Evolutionary conservation across 73 alveolate genomes (phyloP).

Genomic region (Paramecium pentaurelia): DNA sequence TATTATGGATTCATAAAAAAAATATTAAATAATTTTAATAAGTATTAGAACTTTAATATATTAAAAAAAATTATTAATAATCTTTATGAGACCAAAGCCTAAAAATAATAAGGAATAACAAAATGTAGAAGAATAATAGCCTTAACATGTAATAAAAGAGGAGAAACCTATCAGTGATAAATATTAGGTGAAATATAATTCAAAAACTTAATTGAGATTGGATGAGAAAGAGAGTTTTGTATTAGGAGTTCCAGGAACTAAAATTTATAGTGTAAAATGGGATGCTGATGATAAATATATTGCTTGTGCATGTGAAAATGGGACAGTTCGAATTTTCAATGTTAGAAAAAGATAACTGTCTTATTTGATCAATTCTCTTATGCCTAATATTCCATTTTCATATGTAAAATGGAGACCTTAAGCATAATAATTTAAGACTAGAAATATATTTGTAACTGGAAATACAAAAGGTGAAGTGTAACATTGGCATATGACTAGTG

Average conservation of each 20-base stretch:
- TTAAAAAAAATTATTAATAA: too few species aligned
- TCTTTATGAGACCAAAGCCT: background rate
- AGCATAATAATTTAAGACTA: slow-evolving; percentile 76
- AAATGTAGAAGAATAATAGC: background rate
- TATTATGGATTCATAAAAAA: background rate
- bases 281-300: slow-evolving; percentile 83
- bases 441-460: slow-evolving; percentile 85
- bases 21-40: background rate
- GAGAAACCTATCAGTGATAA: slow-evolving; percentile 29
- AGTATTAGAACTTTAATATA: too few species aligned
- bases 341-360: slow-evolving; percentile 72
- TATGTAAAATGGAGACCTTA: slow-evolving; percentile 90
- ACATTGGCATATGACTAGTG: slow-evolving; percentile 96
- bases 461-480: slow-evolving; percentile 93
- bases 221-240: background rate
- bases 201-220: background rate
- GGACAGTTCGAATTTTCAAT: slow-evolving; percentile 83
- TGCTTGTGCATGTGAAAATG: slow-evolving; percentile 86
- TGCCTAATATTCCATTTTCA: slow-evolving; percentile 67
- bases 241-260: slow-evolving; percentile 70
- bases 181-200: background rate
- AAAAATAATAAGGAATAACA: background rate
- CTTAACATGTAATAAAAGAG: background rate
- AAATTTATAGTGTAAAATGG: slow-evolving; percentile 81
- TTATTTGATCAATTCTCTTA: slow-evolving; percentile 50